Base-by-base conservation (phyloP, 495 filamentous ascomycete genomes). In the Lophiostoma macrostomum region DNA sequence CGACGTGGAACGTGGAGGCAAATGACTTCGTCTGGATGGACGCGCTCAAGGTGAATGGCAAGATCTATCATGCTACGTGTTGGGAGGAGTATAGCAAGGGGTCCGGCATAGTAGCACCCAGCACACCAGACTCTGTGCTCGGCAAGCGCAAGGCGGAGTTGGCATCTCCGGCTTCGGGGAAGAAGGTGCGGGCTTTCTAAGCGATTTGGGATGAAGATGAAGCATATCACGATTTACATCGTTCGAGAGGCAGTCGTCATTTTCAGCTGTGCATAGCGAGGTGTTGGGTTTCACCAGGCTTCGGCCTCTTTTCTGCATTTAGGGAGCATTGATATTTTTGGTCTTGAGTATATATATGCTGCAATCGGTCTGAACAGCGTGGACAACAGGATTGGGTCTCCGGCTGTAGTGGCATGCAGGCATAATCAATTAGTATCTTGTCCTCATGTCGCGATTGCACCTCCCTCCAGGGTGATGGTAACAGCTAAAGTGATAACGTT, bases 21-120 rank as follows among this genome's bases (percentile, higher is more conserved):
- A 89, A 96, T 67, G 90, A 97, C 54, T 96, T 90, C 76, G 95
- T 98, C 25, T 98, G 94, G 89, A 87, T 86, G 73, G 91, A 98
- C 69, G 86, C 93, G 0, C 73, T 87, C 40, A 80, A 82, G 61
- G 77, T 91, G 30, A 86, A 84, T n/a, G 79, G 73, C 42, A 81
- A 87, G 53, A 54, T 94, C 13, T 96, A 87, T 50, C 93, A 98
- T 70, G 90, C 87, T 18, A 93, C 80, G 48, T 97, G 94, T 59
- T 86, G 91, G 66, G 78, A 78, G 31, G 91, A 97, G 71, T 87
- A 90, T 6, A 86, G 77, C 52, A 86, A 67, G 84, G 87, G 55
- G 69, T 74, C 1, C 49, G 36, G 32, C 27, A 53, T 52, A 34
- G 30, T 28, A 42, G 54, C 18, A 18, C 48, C 53, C 7, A 54